phyloP scores from a whole-genome alignment of 1,139 yeast genomes.

The Candida tropicalis region DNA sequence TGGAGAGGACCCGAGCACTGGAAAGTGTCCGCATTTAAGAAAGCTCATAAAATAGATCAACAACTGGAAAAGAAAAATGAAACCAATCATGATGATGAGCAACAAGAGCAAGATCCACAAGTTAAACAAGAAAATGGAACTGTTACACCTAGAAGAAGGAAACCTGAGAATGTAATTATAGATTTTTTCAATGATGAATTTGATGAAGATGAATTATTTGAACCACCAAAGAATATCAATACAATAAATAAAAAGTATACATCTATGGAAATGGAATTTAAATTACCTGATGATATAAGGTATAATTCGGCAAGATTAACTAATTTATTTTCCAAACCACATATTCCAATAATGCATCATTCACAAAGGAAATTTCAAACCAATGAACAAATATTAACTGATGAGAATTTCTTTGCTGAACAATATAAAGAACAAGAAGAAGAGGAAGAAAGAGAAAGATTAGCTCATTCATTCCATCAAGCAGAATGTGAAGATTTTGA shows the following conservation, averaged over 20 bases:
- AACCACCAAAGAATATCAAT: constrained; percentile 39
- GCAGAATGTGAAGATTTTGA: constrained; percentile 48
- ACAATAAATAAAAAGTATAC: constrained; percentile 30
- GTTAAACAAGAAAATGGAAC: constrained; percentile 2
- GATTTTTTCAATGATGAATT: constrained; percentile 51
- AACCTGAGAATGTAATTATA: constrained; percentile 39
- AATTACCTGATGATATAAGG: constrained; percentile 74
- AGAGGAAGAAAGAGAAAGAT: constrained; percentile 36
- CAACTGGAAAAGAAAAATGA: background rate
- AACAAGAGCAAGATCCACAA: constrained; percentile 12
- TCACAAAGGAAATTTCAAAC: constrained; percentile 4
- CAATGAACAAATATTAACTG: constrained; percentile 39
- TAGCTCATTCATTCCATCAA: constrained; percentile 47
- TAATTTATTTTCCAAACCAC: constrained; percentile 70
- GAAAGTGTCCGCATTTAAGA: constrained; percentile 69
- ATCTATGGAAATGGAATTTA: constrained; percentile 35
- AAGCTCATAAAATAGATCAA: constrained; percentile 21
- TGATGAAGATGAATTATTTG: constrained; percentile 53
- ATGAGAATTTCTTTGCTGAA: constrained; percentile 77
- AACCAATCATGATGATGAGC: constrained; percentile 7
- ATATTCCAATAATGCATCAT: constrained; percentile 33
- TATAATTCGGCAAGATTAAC: constrained; percentile 72
- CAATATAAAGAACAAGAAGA: constrained; percentile 52
- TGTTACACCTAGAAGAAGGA: constrained; percentile 23
- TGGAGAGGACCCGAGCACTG: constrained; percentile 97